Evolutionary conservation across 352 stramenopile genomes (phyloP).

Genomic region (Globisporangium emineosum): DNA sequence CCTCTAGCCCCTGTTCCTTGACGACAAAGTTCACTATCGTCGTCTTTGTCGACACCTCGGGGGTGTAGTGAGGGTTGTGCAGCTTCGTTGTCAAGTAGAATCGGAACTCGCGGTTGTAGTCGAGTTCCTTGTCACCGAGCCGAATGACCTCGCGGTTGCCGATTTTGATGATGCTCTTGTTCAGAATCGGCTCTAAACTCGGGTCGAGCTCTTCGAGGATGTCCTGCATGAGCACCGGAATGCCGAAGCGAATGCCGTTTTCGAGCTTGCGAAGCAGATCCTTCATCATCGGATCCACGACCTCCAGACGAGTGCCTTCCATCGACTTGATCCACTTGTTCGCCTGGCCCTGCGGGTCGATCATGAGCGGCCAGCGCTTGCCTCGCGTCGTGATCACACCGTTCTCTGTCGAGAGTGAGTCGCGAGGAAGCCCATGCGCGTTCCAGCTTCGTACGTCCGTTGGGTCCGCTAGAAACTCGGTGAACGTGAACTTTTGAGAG

Average conservation of each 20-base stretch:
- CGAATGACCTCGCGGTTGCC: slow-evolving; percentile 92
- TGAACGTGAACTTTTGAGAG: slow-evolving; percentile 90
- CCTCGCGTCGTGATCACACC: slow-evolving; percentile 94
- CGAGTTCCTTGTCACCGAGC: slow-evolving; percentile 94
- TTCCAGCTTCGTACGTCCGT: slow-evolving; percentile 95
- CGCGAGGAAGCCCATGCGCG: slow-evolving; percentile 89
- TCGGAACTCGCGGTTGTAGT: slow-evolving; percentile 93
- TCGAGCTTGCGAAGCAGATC: slow-evolving; percentile 93
- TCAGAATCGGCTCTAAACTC: slow-evolving; percentile 91
- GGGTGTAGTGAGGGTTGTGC: slow-evolving; percentile 94
- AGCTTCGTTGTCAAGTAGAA: slow-evolving; percentile 97
- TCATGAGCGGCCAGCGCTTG: slow-evolving; percentile 96
- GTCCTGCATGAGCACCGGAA: slow-evolving; percentile 93
- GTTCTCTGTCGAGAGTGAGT: slow-evolving; percentile 94
- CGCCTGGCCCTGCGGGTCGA: slow-evolving; percentile 94
- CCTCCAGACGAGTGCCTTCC: slow-evolving; percentile 83
- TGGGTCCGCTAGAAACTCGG: slow-evolving; percentile 89
- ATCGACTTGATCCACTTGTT: slow-evolving; percentile 98
- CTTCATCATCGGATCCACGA: slow-evolving; percentile 95
- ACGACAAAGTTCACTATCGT: slow-evolving; percentile 97
- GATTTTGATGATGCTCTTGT: slow-evolving; percentile 93
- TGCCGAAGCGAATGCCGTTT: slow-evolving; percentile 92
- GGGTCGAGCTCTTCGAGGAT: slow-evolving; percentile 96
- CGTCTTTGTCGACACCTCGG: slow-evolving; percentile 94
- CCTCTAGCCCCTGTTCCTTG: slow-evolving; percentile 93